Base-by-base conservation (phyloP, 306 rosid species). In the Morella rubra region DNA sequence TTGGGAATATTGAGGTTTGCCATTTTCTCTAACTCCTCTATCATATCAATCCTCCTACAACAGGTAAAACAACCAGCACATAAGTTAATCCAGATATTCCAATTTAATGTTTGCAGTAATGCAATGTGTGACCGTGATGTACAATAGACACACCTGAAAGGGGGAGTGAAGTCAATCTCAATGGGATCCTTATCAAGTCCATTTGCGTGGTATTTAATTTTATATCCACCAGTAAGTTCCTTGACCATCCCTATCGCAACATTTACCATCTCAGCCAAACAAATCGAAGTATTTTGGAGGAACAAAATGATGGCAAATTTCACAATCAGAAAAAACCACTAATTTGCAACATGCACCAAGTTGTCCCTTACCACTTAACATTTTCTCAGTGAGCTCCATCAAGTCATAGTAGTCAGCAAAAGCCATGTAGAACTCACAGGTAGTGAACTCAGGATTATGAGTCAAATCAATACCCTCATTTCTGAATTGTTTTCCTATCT, bases 381-480 rank as follows among this genome's bases (percentile, higher is more conserved):
- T 77, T 79, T 86, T 80, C 88, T 95, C 97, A 14, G 99, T 92
- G 65, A 92, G 69, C 42, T 85, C 91, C 99, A 92, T 95, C 80
- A 95, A 0, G 74, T 95, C 99, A 56, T 88, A 80, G 84, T 95
- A 95, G 82, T 95, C 97, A 49, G 85, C 89, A 68, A 74, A 92
- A 37, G 98, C 98, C 97, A 92, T 92, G 82, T 95, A 95, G 76
- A 95, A 95, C 81, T 95, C 99, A 51, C 99, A 95, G 44, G 97
- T 91, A 47, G 99, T 95, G 83, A 91, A 95, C 82, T 95, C 99
- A 5, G 97, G 97, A 81, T 92, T 92, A 71, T 95, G 99, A 0
- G 97, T 95, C 86, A 95, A 90, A 89, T 95, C 99, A 27, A 95
- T 92, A 47, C 99, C 97, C 92, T 94, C 97, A 19, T 95, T 92